Percentiles rank a stretch among this genome's conserved stretches.
These are phyloP conservation scores for Aspergillus sp. DNA, from an alignment of 2,329 filamentous ascomycete genomes.

Conservation along the genomic window DNA sequence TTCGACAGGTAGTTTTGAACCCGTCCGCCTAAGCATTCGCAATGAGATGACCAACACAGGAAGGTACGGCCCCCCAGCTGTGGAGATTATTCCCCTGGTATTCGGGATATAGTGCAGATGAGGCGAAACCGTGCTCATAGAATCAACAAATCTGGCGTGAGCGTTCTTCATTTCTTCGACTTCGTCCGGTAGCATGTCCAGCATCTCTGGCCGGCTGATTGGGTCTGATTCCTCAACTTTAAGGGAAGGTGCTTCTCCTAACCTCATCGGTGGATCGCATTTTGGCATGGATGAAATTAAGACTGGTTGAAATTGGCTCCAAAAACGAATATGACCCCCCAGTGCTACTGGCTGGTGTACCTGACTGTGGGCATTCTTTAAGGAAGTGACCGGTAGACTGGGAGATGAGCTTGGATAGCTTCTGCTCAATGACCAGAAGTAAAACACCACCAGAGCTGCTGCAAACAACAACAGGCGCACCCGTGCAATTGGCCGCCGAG, in stretches of 20 bases:
- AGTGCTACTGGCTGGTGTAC: background rate
- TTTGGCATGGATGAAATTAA: conserved; percentile 33
- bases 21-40: conserved; percentile 46
- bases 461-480: conserved; percentile 21
- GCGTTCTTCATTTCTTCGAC: conserved; percentile 33
- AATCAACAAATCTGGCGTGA: conserved; percentile 36
- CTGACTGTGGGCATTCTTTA: background rate
- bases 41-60: conserved; percentile 47
- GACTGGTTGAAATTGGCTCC: conserved; percentile 33
- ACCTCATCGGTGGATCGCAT: conserved; percentile 27
- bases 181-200: conserved; percentile 30
- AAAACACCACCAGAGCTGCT: conserved; percentile 12
- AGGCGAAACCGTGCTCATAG: conserved; percentile 26
- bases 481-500: conserved; percentile 18
- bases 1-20: conserved; percentile 47
- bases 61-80: conserved; percentile 45
- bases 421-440: conserved; percentile 17
- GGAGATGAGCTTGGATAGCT: conserved; percentile 12
- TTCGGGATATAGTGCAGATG: conserved; percentile 34
- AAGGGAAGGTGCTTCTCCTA: conserved; percentile 26
- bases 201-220: conserved; percentile 30
- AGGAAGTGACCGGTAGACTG: background rate
- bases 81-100: conserved; percentile 48
- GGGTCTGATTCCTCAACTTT: conserved; percentile 29
- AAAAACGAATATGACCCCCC: conserved; percentile 31